These are phyloP conservation scores for Mycogone perniciosa DNA, from an alignment of 2,329 filamentous ascomycete genomes.

Conservation along the genomic window DNA sequence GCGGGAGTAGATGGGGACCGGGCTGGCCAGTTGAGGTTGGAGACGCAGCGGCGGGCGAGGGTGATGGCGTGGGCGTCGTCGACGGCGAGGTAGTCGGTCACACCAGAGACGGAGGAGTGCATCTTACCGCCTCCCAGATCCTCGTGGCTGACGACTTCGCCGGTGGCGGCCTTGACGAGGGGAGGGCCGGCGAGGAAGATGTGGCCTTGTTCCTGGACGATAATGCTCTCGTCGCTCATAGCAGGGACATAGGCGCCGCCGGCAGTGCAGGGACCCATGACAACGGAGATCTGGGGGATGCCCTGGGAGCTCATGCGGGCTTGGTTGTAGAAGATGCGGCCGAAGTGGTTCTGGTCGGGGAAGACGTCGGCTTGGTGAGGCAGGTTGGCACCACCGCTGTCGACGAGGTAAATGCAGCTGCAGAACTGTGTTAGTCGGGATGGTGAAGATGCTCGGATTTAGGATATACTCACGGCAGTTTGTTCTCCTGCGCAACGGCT, in stretches of 20 bases:
- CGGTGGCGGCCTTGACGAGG: constrained; percentile 91
- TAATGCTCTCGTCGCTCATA: constrained; percentile 97
- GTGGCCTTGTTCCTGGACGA: constrained; percentile 91
- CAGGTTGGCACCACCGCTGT: constrained; percentile 91
- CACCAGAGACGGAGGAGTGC: constrained; percentile 84
- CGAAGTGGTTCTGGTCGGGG: constrained; percentile 90
- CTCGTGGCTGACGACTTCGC: constrained; percentile 84
- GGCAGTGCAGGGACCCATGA: constrained; percentile 96
- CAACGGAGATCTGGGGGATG: constrained; percentile 88
- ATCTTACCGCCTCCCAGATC: constrained; percentile 85
- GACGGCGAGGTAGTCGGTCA: constrained; percentile 91
- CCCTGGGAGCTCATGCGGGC: constrained; percentile 83
- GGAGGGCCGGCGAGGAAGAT: constrained; percentile 95
- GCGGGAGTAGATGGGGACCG: constrained; percentile 33
- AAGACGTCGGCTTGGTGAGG: constrained; percentile 95
- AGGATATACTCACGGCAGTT: constrained; percentile 48
- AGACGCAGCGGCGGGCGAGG: constrained; percentile 74
- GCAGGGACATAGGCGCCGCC: constrained; percentile 93
- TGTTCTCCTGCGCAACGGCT: constrained; percentile 83
- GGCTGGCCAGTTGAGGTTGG: constrained; percentile 82
- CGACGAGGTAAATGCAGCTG: constrained; percentile 88
- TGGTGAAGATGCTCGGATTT: neutral
- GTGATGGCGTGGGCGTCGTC: constrained; percentile 89
- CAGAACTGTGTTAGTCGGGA: neutral
- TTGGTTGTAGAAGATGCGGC: constrained; percentile 97